Conservation (phyloP, 768 basidiomycete species). For the Macrolepiota albuminosa region DNA sequence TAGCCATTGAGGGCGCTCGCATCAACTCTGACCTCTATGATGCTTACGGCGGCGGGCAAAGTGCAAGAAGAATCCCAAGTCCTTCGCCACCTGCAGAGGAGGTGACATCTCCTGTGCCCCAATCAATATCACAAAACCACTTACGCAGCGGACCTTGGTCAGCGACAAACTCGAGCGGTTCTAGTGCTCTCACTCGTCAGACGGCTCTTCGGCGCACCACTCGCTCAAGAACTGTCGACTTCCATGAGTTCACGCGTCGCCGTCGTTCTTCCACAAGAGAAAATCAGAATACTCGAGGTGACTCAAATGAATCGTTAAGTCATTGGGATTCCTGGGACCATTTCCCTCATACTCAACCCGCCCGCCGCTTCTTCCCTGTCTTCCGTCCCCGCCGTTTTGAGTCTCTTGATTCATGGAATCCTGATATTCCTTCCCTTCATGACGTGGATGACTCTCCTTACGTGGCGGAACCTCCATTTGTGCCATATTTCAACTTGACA, state of each 20-base stretch:
- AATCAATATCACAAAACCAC: slow-evolving; percentile 14
- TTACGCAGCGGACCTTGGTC: slow-evolving; percentile 30
- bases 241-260: slow-evolving; percentile 66
- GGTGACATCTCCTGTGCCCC: slow-evolving; percentile 13
- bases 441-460: slow-evolving; percentile 7
- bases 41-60: slow-evolving; percentile 36
- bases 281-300: slow-evolving; percentile 21
- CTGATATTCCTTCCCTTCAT: slow-evolving; percentile 16
- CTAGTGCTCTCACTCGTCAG: slow-evolving; percentile 44
- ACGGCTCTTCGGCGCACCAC: slow-evolving; percentile 56
- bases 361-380: slow-evolving; percentile 56
- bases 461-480: slow-evolving; percentile 14
- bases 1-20: slow-evolving; percentile 48
- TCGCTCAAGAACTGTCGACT: slow-evolving; percentile 55
- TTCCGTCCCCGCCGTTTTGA: slow-evolving; percentile 41
- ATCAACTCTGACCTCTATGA: slow-evolving; percentile 62
- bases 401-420: slow-evolving; percentile 19
- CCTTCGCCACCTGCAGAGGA: slow-evolving; percentile 34
- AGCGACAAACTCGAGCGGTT: slow-evolving; percentile 17
- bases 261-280: slow-evolving; percentile 52
- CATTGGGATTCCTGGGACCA: slow-evolving; percentile 24
- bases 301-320: slow-evolving; percentile 25
- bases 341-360: slow-evolving; percentile 19
- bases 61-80: slow-evolving; percentile 19
- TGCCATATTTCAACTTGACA: slow-evolving; percentile 23